phyloP scores from a whole-genome alignment of 805 yeast genomes.

The Yarrowia sp. region DNA sequence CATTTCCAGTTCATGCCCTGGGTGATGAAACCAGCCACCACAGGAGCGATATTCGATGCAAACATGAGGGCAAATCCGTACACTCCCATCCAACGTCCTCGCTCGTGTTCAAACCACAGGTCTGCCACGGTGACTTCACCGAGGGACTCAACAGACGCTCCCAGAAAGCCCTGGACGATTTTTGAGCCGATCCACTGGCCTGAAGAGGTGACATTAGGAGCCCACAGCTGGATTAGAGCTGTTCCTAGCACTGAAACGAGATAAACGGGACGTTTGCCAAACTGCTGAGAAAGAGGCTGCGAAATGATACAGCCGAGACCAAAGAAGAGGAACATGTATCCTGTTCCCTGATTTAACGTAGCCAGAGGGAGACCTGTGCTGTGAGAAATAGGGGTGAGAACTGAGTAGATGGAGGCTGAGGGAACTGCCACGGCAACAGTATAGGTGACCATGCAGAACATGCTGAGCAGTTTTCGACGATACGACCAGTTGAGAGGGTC shows the following conservation, averaged over 20 bases:
- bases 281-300: constrained; percentile 60
- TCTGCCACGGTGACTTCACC: constrained; percentile 70
- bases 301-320: constrained; percentile 61
- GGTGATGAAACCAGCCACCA: constrained; percentile 32
- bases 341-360: constrained; percentile 58
- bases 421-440: constrained; percentile 57
- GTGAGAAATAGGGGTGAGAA: constrained; percentile 52
- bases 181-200: constrained; percentile 54
- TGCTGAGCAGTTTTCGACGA: constrained; percentile 56
- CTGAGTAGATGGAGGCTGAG: constrained; percentile 58
- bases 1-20: constrained; percentile 40
- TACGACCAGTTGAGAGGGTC: constrained; percentile 73
- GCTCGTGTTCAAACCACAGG: constrained; percentile 77
- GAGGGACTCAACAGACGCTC: constrained; percentile 80
- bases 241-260: constrained; percentile 54
- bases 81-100: constrained; percentile 73
- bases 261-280: constrained; percentile 58
- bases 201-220: constrained; percentile 51
- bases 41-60: constrained; percentile 29
- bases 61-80: constrained; percentile 68
- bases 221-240: constrained; percentile 54
- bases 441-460: constrained; percentile 52
- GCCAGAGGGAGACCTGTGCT: constrained; percentile 51
- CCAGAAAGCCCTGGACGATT: constrained; percentile 60
- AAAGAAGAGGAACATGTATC: constrained; percentile 59